phyloP scores from a whole-genome alignment of 1,139 yeast genomes.

The Blastobotrys arbuscula region DNA sequence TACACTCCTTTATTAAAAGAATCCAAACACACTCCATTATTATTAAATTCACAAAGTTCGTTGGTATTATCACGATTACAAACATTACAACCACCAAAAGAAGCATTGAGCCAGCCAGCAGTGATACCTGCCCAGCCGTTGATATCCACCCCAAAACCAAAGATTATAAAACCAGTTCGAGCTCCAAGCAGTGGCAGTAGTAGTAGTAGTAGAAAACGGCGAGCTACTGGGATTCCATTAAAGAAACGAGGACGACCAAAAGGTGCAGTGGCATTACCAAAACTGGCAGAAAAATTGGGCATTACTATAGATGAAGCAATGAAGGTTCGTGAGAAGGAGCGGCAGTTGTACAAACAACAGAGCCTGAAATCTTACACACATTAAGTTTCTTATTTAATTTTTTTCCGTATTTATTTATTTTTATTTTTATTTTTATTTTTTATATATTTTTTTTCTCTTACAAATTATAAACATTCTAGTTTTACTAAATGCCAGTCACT shows the following conservation, averaged over 20 bases:
- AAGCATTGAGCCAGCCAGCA: no score
- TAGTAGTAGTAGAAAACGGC: background rate
- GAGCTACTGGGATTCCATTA: background rate
- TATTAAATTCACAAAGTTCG: no score
- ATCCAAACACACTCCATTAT: no score
- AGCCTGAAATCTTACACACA: constrained; percentile 4
- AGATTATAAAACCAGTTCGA: background rate
- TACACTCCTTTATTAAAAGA: background rate
- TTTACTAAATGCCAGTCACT: constrained; percentile 5
- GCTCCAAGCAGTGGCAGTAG: background rate
- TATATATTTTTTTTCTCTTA: background rate
- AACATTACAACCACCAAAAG: background rate
- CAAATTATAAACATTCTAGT: background rate
- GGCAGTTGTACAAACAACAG: constrained; percentile 4
- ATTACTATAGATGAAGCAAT: constrained; percentile 9
- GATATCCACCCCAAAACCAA: background rate
- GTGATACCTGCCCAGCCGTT: background rate
- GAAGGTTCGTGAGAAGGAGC: constrained; percentile 10
- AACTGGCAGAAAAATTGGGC: constrained; percentile 8
- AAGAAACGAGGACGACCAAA: constrained; percentile 13
- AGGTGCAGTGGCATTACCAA: constrained; percentile 11
- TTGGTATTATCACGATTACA: background rate
- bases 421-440: background rate
- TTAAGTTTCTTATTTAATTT: background rate
- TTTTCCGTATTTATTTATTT: background rate